phyloP scores from a whole-genome alignment of 345 rosid genomes.

The Cochlearia excelsa region DNA sequence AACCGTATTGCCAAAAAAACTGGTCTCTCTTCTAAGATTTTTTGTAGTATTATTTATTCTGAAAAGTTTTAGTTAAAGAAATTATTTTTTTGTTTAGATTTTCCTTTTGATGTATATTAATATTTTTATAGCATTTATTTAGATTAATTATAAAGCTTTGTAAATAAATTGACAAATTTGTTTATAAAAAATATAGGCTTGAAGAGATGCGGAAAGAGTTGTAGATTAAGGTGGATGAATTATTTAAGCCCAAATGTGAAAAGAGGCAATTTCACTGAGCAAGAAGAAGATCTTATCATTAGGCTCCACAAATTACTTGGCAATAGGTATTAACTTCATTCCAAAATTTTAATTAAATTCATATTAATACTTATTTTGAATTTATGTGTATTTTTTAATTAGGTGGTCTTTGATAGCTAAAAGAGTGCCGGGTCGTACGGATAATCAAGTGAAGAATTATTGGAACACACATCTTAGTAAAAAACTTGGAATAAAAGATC shows the following conservation, averaged over 20 bases:
- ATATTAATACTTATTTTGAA: too few relatives aligned
- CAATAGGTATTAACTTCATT: conserved; percentile 42
- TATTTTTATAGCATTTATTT: too few relatives aligned
- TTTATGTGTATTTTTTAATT: background rate
- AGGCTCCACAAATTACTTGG: conserved; percentile 65
- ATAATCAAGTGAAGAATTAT: conserved; percentile 71
- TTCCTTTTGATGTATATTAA: background rate
- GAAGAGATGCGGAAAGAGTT: conserved; percentile 70
- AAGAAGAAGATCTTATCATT: conserved; percentile 60
- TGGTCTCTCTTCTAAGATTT: conserved; percentile 32
- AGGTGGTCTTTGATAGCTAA: conserved; percentile 75
- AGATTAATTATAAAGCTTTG: too few relatives aligned
- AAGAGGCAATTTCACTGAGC: conserved; percentile 33
- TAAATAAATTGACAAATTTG: too few relatives aligned
- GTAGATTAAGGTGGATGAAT: conserved; percentile 66
- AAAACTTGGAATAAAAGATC: conserved; percentile 45
- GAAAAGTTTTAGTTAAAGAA: too few relatives aligned
- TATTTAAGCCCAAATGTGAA: conserved; percentile 43
- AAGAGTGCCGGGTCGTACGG: conserved; percentile 70
- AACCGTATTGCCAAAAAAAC: conserved; percentile 49
- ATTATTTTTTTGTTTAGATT: too few relatives aligned
- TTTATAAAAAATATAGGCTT: conserved; percentile 32
- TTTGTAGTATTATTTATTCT: too few relatives aligned
- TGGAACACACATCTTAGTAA: conserved; percentile 61
- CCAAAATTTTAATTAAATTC: too few relatives aligned